Evolutionary conservation across 2,329 filamentous ascomycete species (phyloP), one percentile per base, ranked within the genome.

Genomic region (Blumeria graminis): DNA sequence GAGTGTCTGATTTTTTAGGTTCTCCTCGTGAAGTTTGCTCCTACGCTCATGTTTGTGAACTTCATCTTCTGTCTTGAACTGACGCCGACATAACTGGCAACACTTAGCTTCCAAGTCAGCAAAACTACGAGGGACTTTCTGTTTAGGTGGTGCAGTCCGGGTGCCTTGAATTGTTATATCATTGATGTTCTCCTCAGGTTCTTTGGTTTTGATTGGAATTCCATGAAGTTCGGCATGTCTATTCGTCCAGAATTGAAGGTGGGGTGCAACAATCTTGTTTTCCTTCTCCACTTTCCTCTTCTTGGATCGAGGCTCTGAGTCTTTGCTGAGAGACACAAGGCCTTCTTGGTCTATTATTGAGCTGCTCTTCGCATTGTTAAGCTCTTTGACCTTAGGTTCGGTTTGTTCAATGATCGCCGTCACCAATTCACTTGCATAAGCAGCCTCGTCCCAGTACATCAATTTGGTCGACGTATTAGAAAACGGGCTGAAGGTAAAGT

Each of bases 381-480:
- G 62, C 46, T 66, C 65, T 18, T 62, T 61, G 39, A 58, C 62
- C 13, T 62, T 63, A 1, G 36, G n/a, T 3, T 56, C 58, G 41
- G 67, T 61, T 0, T 73, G 69, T 13, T 75, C 71, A 16, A 74
- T 71, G 3, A 71, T 66, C n/a, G 78, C 76, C 3, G 86, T 71
- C 1, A 77, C 68, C 39, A 78, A 70, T 61, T 84, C 78, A 48
- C 74, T 84, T 1, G 80, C 81, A 63, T 86, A 90, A 1, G 80
- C 81, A 28, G 80, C 77, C 55, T 80, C 75, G 63, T 89, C 84
- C 76, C 85, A 86, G 66, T 90, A 90, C 63, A 80, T 80, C 45
- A 89, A 74, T 58, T 79, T 78, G 57, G 85, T 68, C 0, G 74
- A 71, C 1, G 80, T 74, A 62, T 88, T 88, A 61, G 78, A 79